These are phyloP conservation scores for Neonectria hederae DNA, from an alignment of 2,329 filamentous ascomycete species.

Conservation along the genomic window DNA sequence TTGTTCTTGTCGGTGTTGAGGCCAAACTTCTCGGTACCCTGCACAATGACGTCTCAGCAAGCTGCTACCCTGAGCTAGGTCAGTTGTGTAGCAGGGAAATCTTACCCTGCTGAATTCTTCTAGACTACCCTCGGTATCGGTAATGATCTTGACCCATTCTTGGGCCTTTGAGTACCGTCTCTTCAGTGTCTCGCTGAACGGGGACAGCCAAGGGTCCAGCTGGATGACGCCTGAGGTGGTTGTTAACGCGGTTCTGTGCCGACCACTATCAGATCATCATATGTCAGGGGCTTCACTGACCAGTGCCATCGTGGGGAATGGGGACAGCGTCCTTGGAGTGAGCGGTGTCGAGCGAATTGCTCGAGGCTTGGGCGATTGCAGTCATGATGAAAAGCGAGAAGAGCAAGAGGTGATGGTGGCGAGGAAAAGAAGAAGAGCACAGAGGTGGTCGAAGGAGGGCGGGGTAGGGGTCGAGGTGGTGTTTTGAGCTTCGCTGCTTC, in stretches of 20 bases:
- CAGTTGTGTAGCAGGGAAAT: background rate
- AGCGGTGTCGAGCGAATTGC: slow-evolving; percentile 55
- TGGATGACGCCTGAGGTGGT: slow-evolving; percentile 75
- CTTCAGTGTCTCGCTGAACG: slow-evolving; percentile 81
- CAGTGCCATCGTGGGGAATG: slow-evolving; percentile 75
- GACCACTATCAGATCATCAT: slow-evolving; percentile 34
- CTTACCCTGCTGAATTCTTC: slow-evolving; percentile 88
- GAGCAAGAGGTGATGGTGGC: slow-evolving; percentile 21
- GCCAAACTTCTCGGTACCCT: slow-evolving; percentile 89
- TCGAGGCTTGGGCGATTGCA: slow-evolving; percentile 49
- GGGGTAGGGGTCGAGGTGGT: slow-evolving; percentile 34
- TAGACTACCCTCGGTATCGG: slow-evolving; percentile 85
- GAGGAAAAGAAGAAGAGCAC: slow-evolving; percentile 27
- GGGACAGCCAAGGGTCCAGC: slow-evolving; percentile 89
- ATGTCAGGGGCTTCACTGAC: slow-evolving; percentile 54
- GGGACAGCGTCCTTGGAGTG: slow-evolving; percentile 54
- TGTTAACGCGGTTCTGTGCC: slow-evolving; percentile 27
- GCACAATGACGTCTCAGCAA: slow-evolving; percentile 12
- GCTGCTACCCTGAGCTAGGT: background rate
- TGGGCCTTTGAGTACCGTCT: slow-evolving; percentile 82
- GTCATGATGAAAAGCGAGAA: slow-evolving; percentile 44
- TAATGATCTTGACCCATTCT: slow-evolving; percentile 85
- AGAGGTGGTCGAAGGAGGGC: slow-evolving; percentile 38
- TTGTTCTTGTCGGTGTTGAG: slow-evolving; percentile 83
- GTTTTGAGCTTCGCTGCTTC: slow-evolving; percentile 36